Percentiles rank a stretch among this genome's conserved stretches.
These are phyloP conservation scores for Penicillium carneum DNA, from an alignment of 2,329 filamentous ascomycete genomes.

Conservation along the genomic window DNA sequence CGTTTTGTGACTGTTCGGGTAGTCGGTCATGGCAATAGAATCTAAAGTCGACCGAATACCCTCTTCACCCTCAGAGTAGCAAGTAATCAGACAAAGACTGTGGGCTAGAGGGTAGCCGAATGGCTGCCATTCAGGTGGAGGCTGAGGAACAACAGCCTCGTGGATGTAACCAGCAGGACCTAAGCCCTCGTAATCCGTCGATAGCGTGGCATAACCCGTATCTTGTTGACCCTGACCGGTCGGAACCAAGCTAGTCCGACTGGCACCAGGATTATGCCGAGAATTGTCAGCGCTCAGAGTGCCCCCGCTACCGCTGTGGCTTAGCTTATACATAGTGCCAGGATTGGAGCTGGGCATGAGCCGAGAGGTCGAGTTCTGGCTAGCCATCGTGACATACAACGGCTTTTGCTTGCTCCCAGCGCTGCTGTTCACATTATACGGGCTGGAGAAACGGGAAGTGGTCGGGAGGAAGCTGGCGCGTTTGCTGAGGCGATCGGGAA, in stretches of 20 bases:
- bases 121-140: slow-evolving; percentile 94
- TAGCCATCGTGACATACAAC: slow-evolving; percentile 92
- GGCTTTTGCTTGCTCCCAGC: slow-evolving; percentile 58
- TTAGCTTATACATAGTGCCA: slow-evolving; percentile 72
- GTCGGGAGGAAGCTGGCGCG: slow-evolving; percentile 88
- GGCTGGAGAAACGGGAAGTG: slow-evolving; percentile 91
- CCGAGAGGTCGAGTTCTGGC: slow-evolving; percentile 77
- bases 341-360: slow-evolving; percentile 65
- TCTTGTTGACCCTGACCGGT: slow-evolving; percentile 54
- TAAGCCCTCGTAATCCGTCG: slow-evolving; percentile 71
- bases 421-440: slow-evolving; percentile 71
- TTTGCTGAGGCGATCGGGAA: slow-evolving; percentile 76
- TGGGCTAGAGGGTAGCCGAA: slow-evolving; percentile 95
- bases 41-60: slow-evolving; percentile 92
- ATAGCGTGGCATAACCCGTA: slow-evolving; percentile 60
- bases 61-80: slow-evolving; percentile 93
- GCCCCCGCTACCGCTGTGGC: slow-evolving; percentile 63
- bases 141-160: slow-evolving; percentile 92
- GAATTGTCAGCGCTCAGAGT: slow-evolving; percentile 59
- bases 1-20: slow-evolving; percentile 98
- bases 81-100: slow-evolving; percentile 90
- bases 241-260: slow-evolving; percentile 67
- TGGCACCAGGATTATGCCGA: slow-evolving; percentile 51
- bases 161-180: slow-evolving; percentile 95
- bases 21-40: slow-evolving; percentile 96